A percentile compares a stretch with the other conserved stretches of the same genome.
Conservation (phyloP, 371 early-diverging fungal genomes). For the Coemansia sp. region DNA sequence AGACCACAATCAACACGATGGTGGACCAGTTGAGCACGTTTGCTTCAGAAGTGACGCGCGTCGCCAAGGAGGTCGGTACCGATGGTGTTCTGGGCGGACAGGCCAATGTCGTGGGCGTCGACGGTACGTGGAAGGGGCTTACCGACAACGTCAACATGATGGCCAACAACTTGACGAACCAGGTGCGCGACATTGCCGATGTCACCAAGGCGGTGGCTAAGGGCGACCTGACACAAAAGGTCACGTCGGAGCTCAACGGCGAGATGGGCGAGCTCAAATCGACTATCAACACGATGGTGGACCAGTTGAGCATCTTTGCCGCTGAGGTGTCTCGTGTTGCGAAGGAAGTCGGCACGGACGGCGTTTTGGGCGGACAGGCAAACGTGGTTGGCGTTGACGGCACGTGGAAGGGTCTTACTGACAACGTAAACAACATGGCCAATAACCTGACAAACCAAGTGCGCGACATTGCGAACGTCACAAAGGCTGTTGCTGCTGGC, state of each 20-base stretch:
- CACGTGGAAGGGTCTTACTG: conserved; percentile 66
- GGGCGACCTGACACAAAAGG: conserved; percentile 61
- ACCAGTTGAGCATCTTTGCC: too few relatives aligned
- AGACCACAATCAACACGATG: conserved; percentile 40
- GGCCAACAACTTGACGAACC: conserved; percentile 56
- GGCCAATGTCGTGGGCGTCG: conserved; percentile 49
- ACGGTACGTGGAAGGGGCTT: conserved; percentile 52
- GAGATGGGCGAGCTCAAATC: conserved; percentile 66
- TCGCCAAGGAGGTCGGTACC: conserved; percentile 56
- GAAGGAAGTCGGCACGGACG: too few relatives aligned
- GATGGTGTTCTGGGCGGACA: conserved; percentile 55
- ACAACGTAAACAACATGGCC: conserved; percentile 58
- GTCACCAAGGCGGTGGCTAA: conserved; percentile 57
- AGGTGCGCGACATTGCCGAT: conserved; percentile 38
- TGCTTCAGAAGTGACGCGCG: conserved; percentile 50
- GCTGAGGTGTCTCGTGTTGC: too few relatives aligned
- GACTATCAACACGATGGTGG: too few relatives aligned
- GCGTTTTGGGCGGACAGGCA: too few relatives aligned
- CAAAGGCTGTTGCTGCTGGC: conserved; percentile 56
- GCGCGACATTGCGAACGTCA: conserved; percentile 47
- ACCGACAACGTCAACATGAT: conserved; percentile 61
- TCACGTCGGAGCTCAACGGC: conserved; percentile 61
- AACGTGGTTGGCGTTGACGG: conserved; percentile 48
- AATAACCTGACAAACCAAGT: conserved; percentile 58
- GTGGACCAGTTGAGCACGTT: conserved; percentile 52